Percentiles rank a stretch among this genome's conserved stretches.
Conservation (phyloP, 192 early-diverging fungal genomes). For the Linderina pennispora region DNA sequence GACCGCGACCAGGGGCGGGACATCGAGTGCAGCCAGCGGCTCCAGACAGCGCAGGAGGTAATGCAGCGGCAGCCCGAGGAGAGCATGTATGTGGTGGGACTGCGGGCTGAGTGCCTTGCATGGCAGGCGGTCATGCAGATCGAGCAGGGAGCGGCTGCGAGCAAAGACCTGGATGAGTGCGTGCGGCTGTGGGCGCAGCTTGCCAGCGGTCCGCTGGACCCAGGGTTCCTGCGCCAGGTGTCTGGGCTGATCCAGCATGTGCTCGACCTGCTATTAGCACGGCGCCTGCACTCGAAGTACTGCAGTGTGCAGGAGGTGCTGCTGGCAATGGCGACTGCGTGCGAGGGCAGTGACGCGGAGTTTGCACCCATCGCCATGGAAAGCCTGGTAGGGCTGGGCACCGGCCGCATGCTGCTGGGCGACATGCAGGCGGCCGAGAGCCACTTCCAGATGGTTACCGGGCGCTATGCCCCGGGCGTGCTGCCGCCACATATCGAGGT, state of each 20-base stretch:
- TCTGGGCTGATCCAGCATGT: slow-evolving; percentile 8
- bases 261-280: slow-evolving; percentile 24
- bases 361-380: slow-evolving; percentile 20
- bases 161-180: slow-evolving; percentile 3
- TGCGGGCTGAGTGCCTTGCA: slow-evolving; percentile 25
- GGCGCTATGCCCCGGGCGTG: slow-evolving; percentile 23
- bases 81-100: slow-evolving; percentile 6
- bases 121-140: slow-evolving; percentile 22
- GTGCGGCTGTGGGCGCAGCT: slow-evolving; percentile 11
- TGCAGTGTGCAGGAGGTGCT: slow-evolving; percentile 2
- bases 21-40: neutral
- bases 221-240: slow-evolving; percentile 15
- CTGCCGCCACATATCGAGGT: slow-evolving; percentile 27
- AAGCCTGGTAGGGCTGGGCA: slow-evolving; percentile 25
- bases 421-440: slow-evolving; percentile 2
- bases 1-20: slow-evolving; percentile 14
- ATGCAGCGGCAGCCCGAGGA: neutral
- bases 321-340: slow-evolving; percentile 1
- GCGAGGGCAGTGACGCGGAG: slow-evolving; percentile 11
- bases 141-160: slow-evolving; percentile 2
- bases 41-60: slow-evolving; percentile 21
- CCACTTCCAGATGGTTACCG: slow-evolving; percentile 9
- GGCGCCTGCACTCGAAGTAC: slow-evolving; percentile 16
- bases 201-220: slow-evolving; percentile 1
- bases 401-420: slow-evolving; percentile 11